Conservation (phyloP, 495 filamentous ascomycete species). For the Neurospora africana region DNA sequence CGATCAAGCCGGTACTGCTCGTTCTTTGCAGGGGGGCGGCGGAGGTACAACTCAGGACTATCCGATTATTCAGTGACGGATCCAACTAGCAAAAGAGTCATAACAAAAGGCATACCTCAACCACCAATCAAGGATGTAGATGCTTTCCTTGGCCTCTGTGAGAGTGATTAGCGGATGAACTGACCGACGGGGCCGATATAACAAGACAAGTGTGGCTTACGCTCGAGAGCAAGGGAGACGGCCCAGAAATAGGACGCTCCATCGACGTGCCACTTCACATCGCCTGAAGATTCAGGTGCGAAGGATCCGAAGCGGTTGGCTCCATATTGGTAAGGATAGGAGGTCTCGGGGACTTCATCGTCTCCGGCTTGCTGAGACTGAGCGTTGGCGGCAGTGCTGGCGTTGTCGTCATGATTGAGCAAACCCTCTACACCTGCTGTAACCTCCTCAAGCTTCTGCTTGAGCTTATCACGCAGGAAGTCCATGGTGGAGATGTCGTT, state of each 20-base stretch:
- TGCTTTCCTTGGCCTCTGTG: slow-evolving; percentile 60
- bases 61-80: not conserved
- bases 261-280: slow-evolving; percentile 92
- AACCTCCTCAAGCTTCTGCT: slow-evolving; percentile 3
- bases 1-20: slow-evolving; percentile 80
- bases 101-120: slow-evolving; percentile 39
- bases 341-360: not conserved
- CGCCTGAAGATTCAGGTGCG: slow-evolving; percentile 76
- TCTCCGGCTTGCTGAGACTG: not conserved
- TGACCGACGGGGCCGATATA: not conserved
- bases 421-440: not conserved
- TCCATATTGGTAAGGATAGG: slow-evolving; percentile 21
- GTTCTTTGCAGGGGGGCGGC: slow-evolving; percentile 72
- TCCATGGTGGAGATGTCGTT: slow-evolving; percentile 5
- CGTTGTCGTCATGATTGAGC: not conserved
- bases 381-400: not conserved
- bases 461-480: slow-evolving; percentile 11
- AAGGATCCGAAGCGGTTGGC: slow-evolving; percentile 74
- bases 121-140: slow-evolving; percentile 97
- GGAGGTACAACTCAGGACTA: slow-evolving; percentile 75
- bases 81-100: not conserved
- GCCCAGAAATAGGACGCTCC: slow-evolving; percentile 89
- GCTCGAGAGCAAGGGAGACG: slow-evolving; percentile 71
- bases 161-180: slow-evolving; percentile 11
- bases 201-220: slow-evolving; percentile 8